Base-by-base conservation (phyloP, 1,284 basidiomycete species). In the Ganoderma meredithae region DNA sequence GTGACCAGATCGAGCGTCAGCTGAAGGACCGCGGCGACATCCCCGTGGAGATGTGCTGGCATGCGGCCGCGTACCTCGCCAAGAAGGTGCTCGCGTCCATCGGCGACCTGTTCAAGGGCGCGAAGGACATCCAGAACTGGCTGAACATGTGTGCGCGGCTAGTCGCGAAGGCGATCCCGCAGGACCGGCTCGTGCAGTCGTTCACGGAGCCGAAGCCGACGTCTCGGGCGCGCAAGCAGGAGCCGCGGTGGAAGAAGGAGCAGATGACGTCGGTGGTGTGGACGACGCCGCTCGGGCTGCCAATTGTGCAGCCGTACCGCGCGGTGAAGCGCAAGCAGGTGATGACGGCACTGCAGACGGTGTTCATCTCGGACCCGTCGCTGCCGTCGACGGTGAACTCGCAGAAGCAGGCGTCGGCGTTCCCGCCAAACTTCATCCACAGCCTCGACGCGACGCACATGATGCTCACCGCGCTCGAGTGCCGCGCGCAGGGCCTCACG, bases 381-480 rank as follows among this genome's bases (percentile, higher is more conserved):
- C 81, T 87, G 0, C 90, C 92, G 15, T 64, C 61, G 47, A 49
- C 72, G 89, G 97, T 99, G 47, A 94, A 96, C 74, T 82, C 95
- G 0, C 76, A 84, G 70, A 98, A 98, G 80, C 97, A 99, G 80
- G 93, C 96, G 0, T 91, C 95, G 2, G 98, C 97, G 1, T 99
- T 99, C 90, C 97, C 97, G 13, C 98, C 97, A 49, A 99, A 99
- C 84, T 99, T 97, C 78, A 95, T 99, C 68, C 98, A 99, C 80
- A 96, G 94, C 76, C 85, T 99, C 61, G 98, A 99, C 79, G 98
- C 98, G 3, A 98, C 97, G 0, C 98, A 99, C 82, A 99, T 99
- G 97, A 93, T 99, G 87, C 82, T 99, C 72, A 99, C 97, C 1
- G 97, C 97, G n/a, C 85, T 98, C 52, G 92, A 95, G 76, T 98